Base-by-base conservation (phyloP, 257 asterid genomes). In the Cynanchum wilfordii region DNA sequence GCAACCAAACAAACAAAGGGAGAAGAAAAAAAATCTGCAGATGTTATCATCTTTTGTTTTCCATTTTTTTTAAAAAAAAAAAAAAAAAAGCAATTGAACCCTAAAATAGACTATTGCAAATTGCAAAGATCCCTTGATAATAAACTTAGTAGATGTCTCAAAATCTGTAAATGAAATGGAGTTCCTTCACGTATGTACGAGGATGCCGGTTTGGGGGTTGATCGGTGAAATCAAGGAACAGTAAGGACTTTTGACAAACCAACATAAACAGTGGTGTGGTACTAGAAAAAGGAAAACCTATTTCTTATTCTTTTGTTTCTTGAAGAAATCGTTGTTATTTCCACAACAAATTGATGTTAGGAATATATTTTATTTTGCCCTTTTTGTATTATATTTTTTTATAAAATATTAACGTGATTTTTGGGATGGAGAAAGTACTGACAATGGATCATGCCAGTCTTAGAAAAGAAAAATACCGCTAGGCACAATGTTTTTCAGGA, bases 141-240 rank as follows among this genome's bases (percentile, higher is more conserved):
- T n/a, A 9, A 36, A 60, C 66, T 60, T 60, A 1, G 22, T 13
- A 60, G 44, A 29, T 17, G 22, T 60, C 66, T 36, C 44, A 22
- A 12, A 60, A 60, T 13, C 66, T 17, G 11, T 29, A 62, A 20
- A 30, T 30, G 17, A 3, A 11, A 4, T 4, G 6, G 45, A 16
- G 30, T 62, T 20, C 45, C 24, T 4, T 6, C 40, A 3, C 40
- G 17, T n/a, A n/a, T 30, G 67, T 59, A 0, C n/a, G 12, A 30
- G 29, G 42, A 19, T 63, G 15, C 6, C 49, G 33, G 38, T 17
- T 36, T 17, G 27, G 38, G 38, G 27, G 20, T 63, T 60, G 22
- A 27, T 63, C 68, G 68, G 68, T 17, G 68, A 19, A 63, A 63
- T 36, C 68, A 17, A 33, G 47, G 68, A 19, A 17, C 27, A 62